phyloP scores from a whole-genome alignment of 2,329 filamentous ascomycete genomes.

The Xylaria sp. region DNA sequence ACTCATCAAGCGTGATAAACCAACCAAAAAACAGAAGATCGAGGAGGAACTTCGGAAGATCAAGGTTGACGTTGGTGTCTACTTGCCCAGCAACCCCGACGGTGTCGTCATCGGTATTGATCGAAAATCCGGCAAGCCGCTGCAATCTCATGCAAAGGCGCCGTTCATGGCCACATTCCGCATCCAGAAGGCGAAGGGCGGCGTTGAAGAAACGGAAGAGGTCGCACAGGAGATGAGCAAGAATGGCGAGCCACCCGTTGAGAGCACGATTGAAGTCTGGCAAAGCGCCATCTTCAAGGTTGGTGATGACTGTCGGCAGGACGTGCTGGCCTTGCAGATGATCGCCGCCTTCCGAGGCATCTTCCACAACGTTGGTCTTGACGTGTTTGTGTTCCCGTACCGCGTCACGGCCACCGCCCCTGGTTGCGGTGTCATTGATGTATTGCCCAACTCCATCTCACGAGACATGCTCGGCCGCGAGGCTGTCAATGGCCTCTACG shows the following conservation, averaged over 20 bases:
- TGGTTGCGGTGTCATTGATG: constrained; percentile 97
- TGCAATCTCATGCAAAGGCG: constrained; percentile 97
- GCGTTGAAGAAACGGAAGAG: constrained; percentile 55
- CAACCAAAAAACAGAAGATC: constrained; percentile 98
- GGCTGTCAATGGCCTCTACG: constrained; percentile 95
- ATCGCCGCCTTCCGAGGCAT: constrained; percentile 97
- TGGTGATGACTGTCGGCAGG: constrained; percentile 96
- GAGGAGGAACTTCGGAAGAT: constrained; percentile 98
- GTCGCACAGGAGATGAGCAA: constrained; percentile 53
- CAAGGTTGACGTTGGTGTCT: constrained; percentile 94
- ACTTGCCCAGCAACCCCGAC: constrained; percentile 95
- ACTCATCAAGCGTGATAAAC: constrained; percentile 86
- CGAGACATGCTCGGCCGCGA: constrained; percentile 98
- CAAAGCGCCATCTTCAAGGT: constrained; percentile 99
- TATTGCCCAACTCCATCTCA: constrained; percentile 95
- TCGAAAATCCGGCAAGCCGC: constrained; percentile 92
- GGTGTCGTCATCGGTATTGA: constrained; percentile 98
- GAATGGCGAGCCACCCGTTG: constrained; percentile 37
- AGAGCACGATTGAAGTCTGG: constrained; percentile 87
- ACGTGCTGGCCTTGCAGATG: constrained; percentile 95
- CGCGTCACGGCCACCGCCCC: constrained; percentile 96
- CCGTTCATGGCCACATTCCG: constrained; percentile 99
- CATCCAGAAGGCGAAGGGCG: constrained; percentile 76
- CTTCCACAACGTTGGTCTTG: constrained; percentile 90
- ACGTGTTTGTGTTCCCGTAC: constrained; percentile 97